These are phyloP conservation scores for Kodamaea alishanica DNA, from an alignment of 1,139 yeast species.

Conservation along the genomic window DNA sequence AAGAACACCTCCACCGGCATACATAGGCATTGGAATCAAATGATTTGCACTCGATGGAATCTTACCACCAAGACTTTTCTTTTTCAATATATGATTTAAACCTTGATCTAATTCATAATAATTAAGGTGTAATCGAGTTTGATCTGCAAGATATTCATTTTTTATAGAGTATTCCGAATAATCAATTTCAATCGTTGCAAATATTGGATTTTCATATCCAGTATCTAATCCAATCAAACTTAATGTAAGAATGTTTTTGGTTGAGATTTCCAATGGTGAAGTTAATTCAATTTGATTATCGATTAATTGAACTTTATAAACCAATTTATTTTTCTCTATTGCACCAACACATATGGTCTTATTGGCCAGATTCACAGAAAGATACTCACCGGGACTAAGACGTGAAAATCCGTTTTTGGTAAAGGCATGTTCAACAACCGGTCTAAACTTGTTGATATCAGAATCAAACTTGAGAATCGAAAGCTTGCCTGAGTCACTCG, in stretches of 20 bases:
- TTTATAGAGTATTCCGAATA: slow-evolving; percentile 23
- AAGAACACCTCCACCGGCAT: slow-evolving; percentile 38
- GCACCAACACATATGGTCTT: slow-evolving; percentile 72
- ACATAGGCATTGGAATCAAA: slow-evolving; percentile 33
- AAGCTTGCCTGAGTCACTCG: slow-evolving; percentile 80
- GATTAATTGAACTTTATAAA: slow-evolving; percentile 47
- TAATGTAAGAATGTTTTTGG: slow-evolving; percentile 53
- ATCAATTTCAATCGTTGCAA: slow-evolving; percentile 77
- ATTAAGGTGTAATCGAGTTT: slow-evolving; percentile 33
- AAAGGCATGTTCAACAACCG: slow-evolving; percentile 62
- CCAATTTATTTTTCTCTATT: slow-evolving; percentile 66
- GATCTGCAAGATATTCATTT: slow-evolving; percentile 21
- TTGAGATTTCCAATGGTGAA: slow-evolving; percentile 71
- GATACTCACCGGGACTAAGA: slow-evolving; percentile 69
- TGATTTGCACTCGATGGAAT: slow-evolving; percentile 25
- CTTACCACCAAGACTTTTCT: slow-evolving; percentile 29
- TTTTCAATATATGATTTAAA: slow-evolving; percentile 64
- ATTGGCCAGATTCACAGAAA: slow-evolving; percentile 71
- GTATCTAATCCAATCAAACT: slow-evolving; percentile 62
- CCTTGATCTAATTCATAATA: slow-evolving; percentile 87
- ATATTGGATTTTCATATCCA: slow-evolving; percentile 76
- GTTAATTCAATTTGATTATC: slow-evolving; percentile 49
- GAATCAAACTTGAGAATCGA: slow-evolving; percentile 51
- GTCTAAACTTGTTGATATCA: slow-evolving; percentile 38
- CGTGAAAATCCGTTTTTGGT: slow-evolving; percentile 75